Percentiles rank a stretch among this genome's conserved stretches.
phyloP scores from a whole-genome alignment of 192 early-diverging fungal genomes.

The Gryganskiella cystojenkinii region DNA sequence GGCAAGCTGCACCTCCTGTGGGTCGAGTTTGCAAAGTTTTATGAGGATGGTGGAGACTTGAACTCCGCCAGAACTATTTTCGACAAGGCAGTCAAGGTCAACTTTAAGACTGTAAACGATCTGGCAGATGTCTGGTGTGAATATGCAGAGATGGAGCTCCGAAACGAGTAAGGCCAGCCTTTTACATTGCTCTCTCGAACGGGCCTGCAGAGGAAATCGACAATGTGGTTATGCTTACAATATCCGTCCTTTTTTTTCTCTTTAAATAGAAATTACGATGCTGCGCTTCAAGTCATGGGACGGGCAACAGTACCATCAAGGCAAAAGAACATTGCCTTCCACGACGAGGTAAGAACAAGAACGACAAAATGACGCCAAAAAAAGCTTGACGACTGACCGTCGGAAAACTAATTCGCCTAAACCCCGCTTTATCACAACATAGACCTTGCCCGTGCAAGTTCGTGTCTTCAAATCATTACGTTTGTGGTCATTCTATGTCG shows the following conservation, averaged over 20 bases:
- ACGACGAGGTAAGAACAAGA: constrained; percentile 72
- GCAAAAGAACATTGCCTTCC: constrained; percentile 70
- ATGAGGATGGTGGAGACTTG: constrained; percentile 69
- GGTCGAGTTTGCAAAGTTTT: constrained; percentile 87
- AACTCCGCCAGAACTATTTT: constrained; percentile 80
- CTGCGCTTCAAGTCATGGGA: constrained; percentile 85
- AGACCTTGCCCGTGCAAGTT: constrained; percentile 73
- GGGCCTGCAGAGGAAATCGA: not conserved
- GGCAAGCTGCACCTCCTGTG: constrained; percentile 87
- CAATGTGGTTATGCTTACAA: not conserved
- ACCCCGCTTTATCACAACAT: not conserved
- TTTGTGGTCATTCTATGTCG: constrained; percentile 94
- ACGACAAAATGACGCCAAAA: not conserved
- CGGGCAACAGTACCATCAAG: constrained; percentile 79
- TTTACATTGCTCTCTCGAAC: not conserved
- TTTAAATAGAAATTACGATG: constrained; percentile 65
- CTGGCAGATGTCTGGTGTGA: constrained; percentile 90
- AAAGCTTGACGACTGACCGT: too few species aligned
- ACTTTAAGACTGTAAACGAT: constrained; percentile 83
- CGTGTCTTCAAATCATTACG: constrained; percentile 89
- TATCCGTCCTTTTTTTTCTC: not conserved
- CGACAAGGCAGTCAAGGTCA: constrained; percentile 86
- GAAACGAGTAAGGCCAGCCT: constrained; percentile 53
- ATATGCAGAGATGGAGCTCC: constrained; percentile 91
- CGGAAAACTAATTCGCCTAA: too few species aligned